phyloP scores from a whole-genome alignment of 805 yeast genomes.

The Myxozyma kluyveri region DNA sequence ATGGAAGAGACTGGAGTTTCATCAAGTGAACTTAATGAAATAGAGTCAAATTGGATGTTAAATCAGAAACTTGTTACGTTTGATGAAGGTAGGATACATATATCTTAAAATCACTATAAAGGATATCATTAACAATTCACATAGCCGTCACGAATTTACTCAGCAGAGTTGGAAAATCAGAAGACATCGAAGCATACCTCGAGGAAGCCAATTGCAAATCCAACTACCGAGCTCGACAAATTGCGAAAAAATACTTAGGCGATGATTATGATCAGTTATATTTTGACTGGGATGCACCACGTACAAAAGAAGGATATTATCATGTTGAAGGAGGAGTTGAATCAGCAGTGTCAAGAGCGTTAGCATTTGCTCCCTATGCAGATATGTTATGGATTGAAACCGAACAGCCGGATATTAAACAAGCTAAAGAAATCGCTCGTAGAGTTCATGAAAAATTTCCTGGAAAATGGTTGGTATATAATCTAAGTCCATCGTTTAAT shows the following conservation, averaged over 20 bases:
- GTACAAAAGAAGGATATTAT: conserved; percentile 58
- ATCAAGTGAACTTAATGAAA: conserved; percentile 38
- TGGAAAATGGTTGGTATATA: conserved; percentile 56
- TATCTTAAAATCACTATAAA: too few relatives aligned
- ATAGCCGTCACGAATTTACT: too few relatives aligned
- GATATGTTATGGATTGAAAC: conserved; percentile 65
- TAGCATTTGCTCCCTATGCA: conserved; percentile 56
- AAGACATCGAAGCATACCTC: conserved; percentile 35
- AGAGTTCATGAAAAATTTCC: conserved; percentile 50
- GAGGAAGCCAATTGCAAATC: conserved; percentile 33
- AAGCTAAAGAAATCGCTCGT: conserved; percentile 50
- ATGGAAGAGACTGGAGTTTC: conserved; percentile 45
- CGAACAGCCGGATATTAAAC: conserved; percentile 53
- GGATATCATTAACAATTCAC: too few relatives aligned
- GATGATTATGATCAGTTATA: conserved; percentile 35
- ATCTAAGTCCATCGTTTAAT: conserved; percentile 59
- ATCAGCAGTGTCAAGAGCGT: conserved; percentile 53
- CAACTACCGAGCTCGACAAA: conserved; percentile 33
- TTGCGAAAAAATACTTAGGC: conserved; percentile 27
- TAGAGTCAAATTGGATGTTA: conserved; percentile 51
- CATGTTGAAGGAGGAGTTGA: conserved; percentile 51
- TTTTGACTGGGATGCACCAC: conserved; percentile 61
- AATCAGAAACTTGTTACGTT: conserved; percentile 47
- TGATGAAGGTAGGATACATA: conserved; percentile 40
- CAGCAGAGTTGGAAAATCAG: too few relatives aligned